Base-by-base conservation (phyloP, 306 rosid species). In the Ziziphus jujuba region DNA sequence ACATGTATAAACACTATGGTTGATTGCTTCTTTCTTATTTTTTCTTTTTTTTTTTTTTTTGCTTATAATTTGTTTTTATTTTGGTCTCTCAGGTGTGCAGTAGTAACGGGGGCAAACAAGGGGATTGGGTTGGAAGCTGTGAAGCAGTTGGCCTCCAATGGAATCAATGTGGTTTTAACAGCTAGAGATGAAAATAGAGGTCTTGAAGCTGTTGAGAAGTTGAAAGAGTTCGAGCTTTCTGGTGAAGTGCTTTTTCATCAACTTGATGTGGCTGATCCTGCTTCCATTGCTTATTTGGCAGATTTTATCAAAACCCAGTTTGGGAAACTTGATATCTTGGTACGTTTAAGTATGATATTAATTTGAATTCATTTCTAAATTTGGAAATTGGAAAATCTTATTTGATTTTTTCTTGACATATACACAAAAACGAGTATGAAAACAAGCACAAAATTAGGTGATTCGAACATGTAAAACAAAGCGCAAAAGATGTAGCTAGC, bases 81-180 rank as follows among this genome's bases (percentile, higher is more conserved):
- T 58, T 19, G 21, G 12, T 38, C 1, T 6, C 2, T 20, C 61
- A 70, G 63, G 50, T 52, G 24, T 45, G 74, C 77, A 16, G 77
- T 83, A 22, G 83, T 80, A 0, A 84, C 88, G 2, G 79, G 79
- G 5, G 67, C 69, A 58, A 73, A 79, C 57, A 70, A 74, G 10
- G 83, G 76, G 4, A 70, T 79, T 31, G 83, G 79, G 20, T 65
- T 74, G 15, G 73, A 22, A 22, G 38, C 60, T 12, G 72, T 76
- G 7, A 68, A 25, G 63, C 73, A 63, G 17, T 65, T 81, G 79
- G 85, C 79, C 16, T 72, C 76, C 8, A 60, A 73, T 9, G 79
- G 85, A 20, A 49, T 68, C 20, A 59, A 9, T 0, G 82, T 76
- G 17, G 73, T 76, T 9, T 45, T 81, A 28, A 73, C 85, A 6